phyloP scores from a whole-genome alignment of 306 rosid species.

The Trifolium repens region DNA sequence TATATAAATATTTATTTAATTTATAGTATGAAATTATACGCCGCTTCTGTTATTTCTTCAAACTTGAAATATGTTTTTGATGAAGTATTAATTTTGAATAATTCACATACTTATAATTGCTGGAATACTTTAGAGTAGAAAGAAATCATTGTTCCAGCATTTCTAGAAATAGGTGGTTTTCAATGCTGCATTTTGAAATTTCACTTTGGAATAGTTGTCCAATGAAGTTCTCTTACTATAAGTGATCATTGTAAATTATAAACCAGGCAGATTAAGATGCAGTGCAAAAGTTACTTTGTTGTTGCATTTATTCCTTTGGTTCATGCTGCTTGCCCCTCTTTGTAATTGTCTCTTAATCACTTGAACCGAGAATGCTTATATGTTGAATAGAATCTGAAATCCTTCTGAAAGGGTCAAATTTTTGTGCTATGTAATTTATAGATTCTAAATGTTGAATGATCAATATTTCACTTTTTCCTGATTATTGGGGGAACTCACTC shows the following conservation, averaged over 20 bases:
- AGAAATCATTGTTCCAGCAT: conserved; percentile 5
- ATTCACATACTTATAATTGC: conserved; percentile 14
- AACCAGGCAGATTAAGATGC: conserved; percentile 8
- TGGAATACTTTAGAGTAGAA: conserved; percentile 3
- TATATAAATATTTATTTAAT: too few relatives aligned
- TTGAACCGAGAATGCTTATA: conserved; percentile 12
- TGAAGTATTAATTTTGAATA: conserved; percentile 22
- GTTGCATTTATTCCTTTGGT: conserved; percentile 6
- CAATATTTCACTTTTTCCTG: not conserved
- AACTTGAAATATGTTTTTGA: not conserved
- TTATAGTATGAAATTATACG: too few relatives aligned
- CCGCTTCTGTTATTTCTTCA: conserved; percentile 17
- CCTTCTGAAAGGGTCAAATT: conserved; percentile 3
- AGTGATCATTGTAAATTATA: conserved; percentile 1
- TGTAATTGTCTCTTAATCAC: conserved; percentile 1
- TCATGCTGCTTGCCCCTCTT: conserved; percentile 11
- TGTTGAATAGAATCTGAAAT: not conserved
- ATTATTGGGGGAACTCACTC: not conserved
- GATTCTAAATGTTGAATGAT: not conserved
- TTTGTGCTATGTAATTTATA: conserved; percentile 5
- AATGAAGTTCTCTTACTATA: not conserved
- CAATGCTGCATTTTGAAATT: not conserved
- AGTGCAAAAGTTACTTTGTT: not conserved
- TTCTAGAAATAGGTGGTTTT: conserved; percentile 17
- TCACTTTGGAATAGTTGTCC: not conserved